These are phyloP conservation scores for Thuja plicata DNA, from an alignment of 83 land plant species.

Conservation along the genomic window DNA sequence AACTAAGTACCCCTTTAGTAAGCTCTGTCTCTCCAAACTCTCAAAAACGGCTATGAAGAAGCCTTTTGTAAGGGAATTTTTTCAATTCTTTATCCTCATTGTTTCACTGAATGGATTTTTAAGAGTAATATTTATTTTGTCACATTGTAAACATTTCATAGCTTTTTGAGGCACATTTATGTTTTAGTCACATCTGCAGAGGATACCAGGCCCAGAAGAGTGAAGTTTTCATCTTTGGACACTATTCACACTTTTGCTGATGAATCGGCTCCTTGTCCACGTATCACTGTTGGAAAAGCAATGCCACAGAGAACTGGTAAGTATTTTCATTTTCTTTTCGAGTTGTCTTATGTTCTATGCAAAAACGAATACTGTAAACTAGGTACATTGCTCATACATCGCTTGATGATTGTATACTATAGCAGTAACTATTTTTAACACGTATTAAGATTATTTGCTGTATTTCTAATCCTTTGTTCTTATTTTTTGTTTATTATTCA, in stretches of 20 bases:
- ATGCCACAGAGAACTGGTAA: slow-evolving; percentile 6
- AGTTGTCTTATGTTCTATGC: neutral
- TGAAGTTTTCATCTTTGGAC: slow-evolving; percentile 13
- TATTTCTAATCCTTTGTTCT: neutral
- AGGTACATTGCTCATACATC: neutral
- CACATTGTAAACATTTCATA: neutral
- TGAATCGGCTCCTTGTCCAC: neutral
- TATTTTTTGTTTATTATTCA: neutral
- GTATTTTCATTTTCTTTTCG: neutral
- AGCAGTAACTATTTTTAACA: slow-evolving; percentile 3
- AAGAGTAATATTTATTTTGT: neutral
- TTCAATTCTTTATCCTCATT: too few relatives aligned
- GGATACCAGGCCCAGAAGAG: neutral
- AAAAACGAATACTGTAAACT: neutral
- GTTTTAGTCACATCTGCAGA: slow-evolving; percentile 2
- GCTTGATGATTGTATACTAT: neutral
- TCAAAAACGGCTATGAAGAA: neutral
- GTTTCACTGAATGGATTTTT: neutral
- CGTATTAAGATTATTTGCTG: neutral
- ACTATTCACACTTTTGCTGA: slow-evolving; percentile 1
- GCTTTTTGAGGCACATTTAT: neutral
- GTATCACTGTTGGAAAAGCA: too few relatives aligned
- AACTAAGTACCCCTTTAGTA: neutral
- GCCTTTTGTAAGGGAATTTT: neutral
- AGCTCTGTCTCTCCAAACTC: neutral